Evolutionary conservation across 371 early-diverging fungal species (phyloP).

Genomic region (Caulochytrium protostelioides): DNA sequence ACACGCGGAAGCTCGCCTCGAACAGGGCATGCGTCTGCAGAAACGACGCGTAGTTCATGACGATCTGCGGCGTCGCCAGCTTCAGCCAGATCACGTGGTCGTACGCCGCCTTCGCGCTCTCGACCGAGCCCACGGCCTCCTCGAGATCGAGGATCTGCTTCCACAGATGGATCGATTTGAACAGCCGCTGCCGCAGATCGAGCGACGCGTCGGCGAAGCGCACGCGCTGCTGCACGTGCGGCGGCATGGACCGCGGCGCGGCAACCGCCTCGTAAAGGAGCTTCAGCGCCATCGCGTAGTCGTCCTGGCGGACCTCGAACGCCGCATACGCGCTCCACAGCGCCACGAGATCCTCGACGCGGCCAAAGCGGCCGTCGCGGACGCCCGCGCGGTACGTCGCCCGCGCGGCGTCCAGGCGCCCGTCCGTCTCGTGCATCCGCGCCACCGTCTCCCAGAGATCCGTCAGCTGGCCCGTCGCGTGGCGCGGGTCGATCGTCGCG

Average conservation of each 20-base stretch:
- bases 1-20: conserved; percentile 83
- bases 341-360: conserved; percentile 65
- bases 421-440: conserved; percentile 45
- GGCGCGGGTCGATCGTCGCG: conserved; percentile 52
- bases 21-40: conserved; percentile 72
- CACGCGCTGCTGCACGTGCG: conserved; percentile 30
- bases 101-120: conserved; percentile 64
- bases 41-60: conserved; percentile 79
- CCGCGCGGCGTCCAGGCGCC: conserved; percentile 39
- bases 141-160: conserved; percentile 81
- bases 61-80: conserved; percentile 81
- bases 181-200: conserved; percentile 61
- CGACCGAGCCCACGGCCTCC: conserved; percentile 71
- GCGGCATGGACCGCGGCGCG: conserved; percentile 4
- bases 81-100: conserved; percentile 78
- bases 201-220: conserved; percentile 36
- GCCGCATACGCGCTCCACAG: conserved; percentile 87
- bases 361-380: conserved; percentile 52
- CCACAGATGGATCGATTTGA: conserved; percentile 80
- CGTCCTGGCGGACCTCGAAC: conserved; percentile 58
- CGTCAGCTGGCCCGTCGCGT: conserved; percentile 51
- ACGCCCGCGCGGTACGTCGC: conserved; percentile 63
- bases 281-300: conserved; percentile 40
- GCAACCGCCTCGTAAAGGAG: too few species aligned
- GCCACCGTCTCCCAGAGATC: conserved; percentile 74